Conservation (phyloP, 176 grass and related monocot species). For the Lolium rigidum region DNA sequence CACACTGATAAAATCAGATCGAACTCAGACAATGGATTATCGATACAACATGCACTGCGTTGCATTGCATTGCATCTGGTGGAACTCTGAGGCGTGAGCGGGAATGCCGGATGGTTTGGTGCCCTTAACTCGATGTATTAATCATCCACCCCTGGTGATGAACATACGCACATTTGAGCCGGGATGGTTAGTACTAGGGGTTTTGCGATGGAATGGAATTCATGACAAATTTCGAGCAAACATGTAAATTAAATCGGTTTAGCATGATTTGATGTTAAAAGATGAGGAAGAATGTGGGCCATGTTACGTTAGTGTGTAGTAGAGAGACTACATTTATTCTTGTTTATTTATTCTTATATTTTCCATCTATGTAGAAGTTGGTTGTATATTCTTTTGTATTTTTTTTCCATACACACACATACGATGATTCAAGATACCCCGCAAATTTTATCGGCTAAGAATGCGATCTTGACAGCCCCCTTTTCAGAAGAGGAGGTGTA, state of each 20-base stretch:
- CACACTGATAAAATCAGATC: conserved; percentile 17
- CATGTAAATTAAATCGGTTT: conserved; percentile 51
- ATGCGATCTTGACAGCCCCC: no score
- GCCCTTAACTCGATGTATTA: neutral
- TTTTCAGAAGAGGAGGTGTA: no score
- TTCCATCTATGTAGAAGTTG: neutral
- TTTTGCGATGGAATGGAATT: conserved; percentile 17
- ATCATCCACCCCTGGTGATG: neutral
- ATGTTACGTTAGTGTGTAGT: conserved; percentile 31
- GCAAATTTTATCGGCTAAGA: no score
- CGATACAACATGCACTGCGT: no score
- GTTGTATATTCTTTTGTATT: neutral
- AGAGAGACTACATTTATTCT: neutral
- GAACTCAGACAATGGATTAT: neutral
- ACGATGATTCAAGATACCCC: no score
- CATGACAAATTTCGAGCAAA: neutral
- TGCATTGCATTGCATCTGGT: conserved; percentile 1
- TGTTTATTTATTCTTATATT: neutral
- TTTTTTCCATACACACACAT: no score
- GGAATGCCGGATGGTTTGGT: neutral
- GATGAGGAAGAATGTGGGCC: neutral
- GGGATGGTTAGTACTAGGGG: neutral
- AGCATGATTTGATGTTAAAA: conserved; percentile 37
- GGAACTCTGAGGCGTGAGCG: neutral
- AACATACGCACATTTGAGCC: neutral